Conservation (phyloP, 106 monocot species). For the Dendrobium catenatum region DNA sequence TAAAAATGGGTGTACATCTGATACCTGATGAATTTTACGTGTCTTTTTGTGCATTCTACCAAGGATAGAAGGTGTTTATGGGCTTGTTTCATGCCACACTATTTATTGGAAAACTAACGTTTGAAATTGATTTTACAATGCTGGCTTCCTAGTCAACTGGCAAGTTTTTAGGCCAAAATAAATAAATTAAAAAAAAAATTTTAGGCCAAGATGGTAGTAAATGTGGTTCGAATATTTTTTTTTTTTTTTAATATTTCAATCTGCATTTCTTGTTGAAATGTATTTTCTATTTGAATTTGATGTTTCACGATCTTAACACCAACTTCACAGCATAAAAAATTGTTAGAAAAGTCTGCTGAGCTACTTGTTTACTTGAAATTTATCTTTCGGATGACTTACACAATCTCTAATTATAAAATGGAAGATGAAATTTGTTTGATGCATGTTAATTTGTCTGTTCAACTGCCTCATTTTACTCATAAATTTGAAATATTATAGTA, state of each 20-base stretch:
- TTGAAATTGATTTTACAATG: not conserved
- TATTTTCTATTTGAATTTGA: not conserved
- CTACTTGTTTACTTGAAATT: not conserved
- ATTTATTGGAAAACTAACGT: not conserved
- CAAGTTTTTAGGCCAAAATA: not conserved
- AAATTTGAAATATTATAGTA: not conserved
- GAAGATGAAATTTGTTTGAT: not conserved
- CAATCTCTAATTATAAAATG: not conserved
- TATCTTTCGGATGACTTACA: not conserved
- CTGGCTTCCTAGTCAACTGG: not conserved
- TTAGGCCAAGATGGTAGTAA: not conserved
- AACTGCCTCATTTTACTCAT: not conserved
- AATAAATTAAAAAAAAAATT: not conserved
- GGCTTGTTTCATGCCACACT: not conserved
- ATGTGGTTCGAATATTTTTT: not conserved
- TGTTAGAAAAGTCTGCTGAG: not conserved
- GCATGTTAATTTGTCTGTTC: not conserved
- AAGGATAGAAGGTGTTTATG: not conserved
- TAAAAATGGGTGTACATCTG: not conserved
- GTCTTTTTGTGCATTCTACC: not conserved
- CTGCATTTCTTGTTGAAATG: not conserved
- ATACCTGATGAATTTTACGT: not conserved
- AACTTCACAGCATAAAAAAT: not conserved
- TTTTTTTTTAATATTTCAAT: not conserved
- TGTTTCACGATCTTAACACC: not conserved